Conservation (phyloP, 371 early-diverging fungal species). For the Syncephalastrum contaminatum region DNA sequence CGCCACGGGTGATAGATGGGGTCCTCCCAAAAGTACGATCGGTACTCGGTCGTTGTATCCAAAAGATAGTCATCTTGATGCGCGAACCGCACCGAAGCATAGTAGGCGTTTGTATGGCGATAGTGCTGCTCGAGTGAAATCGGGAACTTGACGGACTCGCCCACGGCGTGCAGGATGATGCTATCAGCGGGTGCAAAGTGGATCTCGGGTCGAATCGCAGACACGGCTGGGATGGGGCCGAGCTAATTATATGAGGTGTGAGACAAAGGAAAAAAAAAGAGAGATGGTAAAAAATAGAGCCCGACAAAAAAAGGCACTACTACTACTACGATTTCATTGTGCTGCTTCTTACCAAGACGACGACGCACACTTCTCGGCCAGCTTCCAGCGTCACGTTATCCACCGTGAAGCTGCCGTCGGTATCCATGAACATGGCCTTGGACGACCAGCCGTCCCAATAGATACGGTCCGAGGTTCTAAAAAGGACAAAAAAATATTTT, state of each 20-base stretch:
- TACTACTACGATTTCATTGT: constrained; percentile 1
- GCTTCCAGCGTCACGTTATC: constrained; percentile 15
- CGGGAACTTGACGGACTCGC: constrained; percentile 15
- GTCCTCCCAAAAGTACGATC: constrained; percentile 43
- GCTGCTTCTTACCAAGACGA: constrained; percentile 20
- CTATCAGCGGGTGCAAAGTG: constrained; percentile 36
- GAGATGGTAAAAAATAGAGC: neutral
- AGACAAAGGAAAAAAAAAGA: constrained; percentile 3
- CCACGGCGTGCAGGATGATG: constrained; percentile 28
- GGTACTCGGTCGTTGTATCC: constrained; percentile 30
- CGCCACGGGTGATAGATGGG: constrained; percentile 28
- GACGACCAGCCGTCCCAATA: constrained; percentile 33
- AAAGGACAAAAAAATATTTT: constrained; percentile 5
- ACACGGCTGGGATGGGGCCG: constrained; percentile 41
- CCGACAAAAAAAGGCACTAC: constrained; percentile 4
- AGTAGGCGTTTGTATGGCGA: constrained; percentile 29
- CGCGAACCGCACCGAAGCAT: constrained; percentile 23
- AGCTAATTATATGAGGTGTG: constrained; percentile 14
- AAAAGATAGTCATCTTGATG: constrained; percentile 20
- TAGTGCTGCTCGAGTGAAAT: constrained; percentile 25
- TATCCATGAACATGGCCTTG: constrained; percentile 26
- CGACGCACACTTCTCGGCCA: constrained; percentile 21
- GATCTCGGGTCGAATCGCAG: constrained; percentile 19
- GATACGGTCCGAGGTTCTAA: constrained; percentile 22
- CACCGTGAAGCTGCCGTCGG: constrained; percentile 22